These are phyloP conservation scores for Simmondsia chinensis DNA, from an alignment of 148 eudicot genomes.

Conservation along the genomic window DNA sequence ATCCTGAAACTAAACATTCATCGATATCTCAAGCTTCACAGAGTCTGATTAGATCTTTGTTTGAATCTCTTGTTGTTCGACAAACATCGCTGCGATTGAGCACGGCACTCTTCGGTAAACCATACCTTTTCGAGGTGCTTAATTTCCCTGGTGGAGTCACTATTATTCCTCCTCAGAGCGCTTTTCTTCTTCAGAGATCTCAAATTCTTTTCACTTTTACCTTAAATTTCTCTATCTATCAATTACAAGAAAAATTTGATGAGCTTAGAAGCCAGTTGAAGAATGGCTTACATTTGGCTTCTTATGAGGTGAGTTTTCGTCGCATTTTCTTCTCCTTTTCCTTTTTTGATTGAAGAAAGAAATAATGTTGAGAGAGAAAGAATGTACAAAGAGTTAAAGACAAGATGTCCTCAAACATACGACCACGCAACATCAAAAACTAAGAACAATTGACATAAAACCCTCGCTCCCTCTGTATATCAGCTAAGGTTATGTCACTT, in stretches of 20 bases:
- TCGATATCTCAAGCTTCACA: slow-evolving; percentile 30
- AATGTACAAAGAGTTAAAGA: too few relatives aligned
- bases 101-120: slow-evolving; percentile 52
- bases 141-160: slow-evolving; percentile 88
- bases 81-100: slow-evolving; percentile 42
- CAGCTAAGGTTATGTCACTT: too few relatives aligned
- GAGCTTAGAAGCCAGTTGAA: slow-evolving; percentile 61
- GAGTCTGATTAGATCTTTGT: slow-evolving; percentile 58
- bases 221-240: slow-evolving; percentile 59
- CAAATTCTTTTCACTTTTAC: slow-evolving; percentile 87
- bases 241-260: slow-evolving; percentile 56
- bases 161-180: slow-evolving; percentile 50
- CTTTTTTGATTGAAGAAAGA: not conserved
- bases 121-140: slow-evolving; percentile 69
- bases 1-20: slow-evolving; percentile 40
- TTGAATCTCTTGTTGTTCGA: slow-evolving; percentile 41
- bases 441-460: too few relatives aligned
- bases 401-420: too few relatives aligned
- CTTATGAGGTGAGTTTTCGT: slow-evolving; percentile 53
- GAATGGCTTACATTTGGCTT: slow-evolving; percentile 60
- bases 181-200: slow-evolving; percentile 67
- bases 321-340: not conserved
- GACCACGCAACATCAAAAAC: too few relatives aligned
- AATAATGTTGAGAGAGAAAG: too few relatives aligned
- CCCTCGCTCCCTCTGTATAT: too few relatives aligned